Base-by-base conservation (phyloP, 192 early-diverging fungal species). In the Spizellomyces sp. region DNA sequence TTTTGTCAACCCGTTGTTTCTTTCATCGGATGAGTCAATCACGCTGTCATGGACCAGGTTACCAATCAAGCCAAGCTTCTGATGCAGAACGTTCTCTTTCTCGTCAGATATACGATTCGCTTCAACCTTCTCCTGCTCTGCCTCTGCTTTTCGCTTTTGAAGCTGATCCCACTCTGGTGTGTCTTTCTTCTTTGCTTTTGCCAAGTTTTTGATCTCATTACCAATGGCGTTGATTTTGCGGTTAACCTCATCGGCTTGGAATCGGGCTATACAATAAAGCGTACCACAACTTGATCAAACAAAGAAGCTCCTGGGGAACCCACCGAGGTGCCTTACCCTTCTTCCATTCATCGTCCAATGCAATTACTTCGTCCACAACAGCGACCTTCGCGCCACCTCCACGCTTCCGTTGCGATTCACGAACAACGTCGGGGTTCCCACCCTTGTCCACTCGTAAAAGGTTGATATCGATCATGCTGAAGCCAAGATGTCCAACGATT, bases 1-100 rank as follows among this genome's bases (percentile, higher is more conserved):
- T 36, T 75, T 75, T 5, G 80, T 57, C 21, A 79, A 41, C 57
- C 43, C 66, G 62, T 88, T 88, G 64, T 88, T 75, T 61, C 82
- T 87, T 81, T 99, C 98, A 66, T 92, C 90, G 66, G 87, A 82
- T 54, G 92, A 94, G 62, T 90, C 90, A 8, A 92, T 88, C 15
- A 98, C 96, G 42, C 90, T 91, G 66, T 92, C 84, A 76, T 98
- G 96, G 5, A 99, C 96, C 69, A 98, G 78, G 89, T 99, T 99
- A 67, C 98, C 98, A 60, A 99, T 83, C 22, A 80, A 72, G 14
- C 61, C 70, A 41, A 93, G 79, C 81, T 89, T 91, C n/a, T 64
- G 66, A 62, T 83, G 83, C 74, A 93, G 87, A 1, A 67, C 62
- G 47, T 74, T 80, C 70, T 95, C 92, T 75, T 89, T 90, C 60